These are phyloP conservation scores for Phytophthora sansomeana DNA, from an alignment of 352 stramenopile species.

Conservation along the genomic window DNA sequence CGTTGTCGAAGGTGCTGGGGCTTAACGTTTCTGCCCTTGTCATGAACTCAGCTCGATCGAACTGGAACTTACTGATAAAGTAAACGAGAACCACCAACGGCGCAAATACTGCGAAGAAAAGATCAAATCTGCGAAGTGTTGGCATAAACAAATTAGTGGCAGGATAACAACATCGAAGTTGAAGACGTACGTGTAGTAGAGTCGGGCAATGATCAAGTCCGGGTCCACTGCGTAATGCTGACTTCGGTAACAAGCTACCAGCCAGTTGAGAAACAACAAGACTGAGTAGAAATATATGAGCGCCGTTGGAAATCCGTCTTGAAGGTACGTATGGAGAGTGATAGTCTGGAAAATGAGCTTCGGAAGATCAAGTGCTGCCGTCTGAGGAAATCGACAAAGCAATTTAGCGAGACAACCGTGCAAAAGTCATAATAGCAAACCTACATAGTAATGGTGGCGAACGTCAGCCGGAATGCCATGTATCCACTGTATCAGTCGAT, in stretches of 20 bases:
- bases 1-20: conserved; percentile 34
- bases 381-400: conserved; percentile 26
- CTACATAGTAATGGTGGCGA: conserved; percentile 19
- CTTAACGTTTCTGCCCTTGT: conserved; percentile 34
- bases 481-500: conserved; percentile 1
- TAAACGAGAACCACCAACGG: conserved; percentile 50
- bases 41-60: conserved; percentile 40
- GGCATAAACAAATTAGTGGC: not conserved
- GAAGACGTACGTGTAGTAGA: conserved; percentile 47
- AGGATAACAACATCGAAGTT: too few species aligned
- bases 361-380: conserved; percentile 45
- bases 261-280: conserved; percentile 46
- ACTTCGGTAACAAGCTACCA: conserved; percentile 57
- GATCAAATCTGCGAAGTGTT: conserved; percentile 38
- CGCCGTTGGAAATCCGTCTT: conserved; percentile 46
- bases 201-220: conserved; percentile 32
- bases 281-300: conserved; percentile 52
- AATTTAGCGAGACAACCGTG: conserved; percentile 5
- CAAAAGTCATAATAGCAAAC: not conserved
- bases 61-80: conserved; percentile 44
- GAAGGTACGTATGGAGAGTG: conserved; percentile 46
- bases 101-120: conserved; percentile 64
- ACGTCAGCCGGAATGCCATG: conserved; percentile 10
- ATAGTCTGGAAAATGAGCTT: conserved; percentile 59
- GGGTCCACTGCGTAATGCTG: conserved; percentile 30